Evolutionary conservation across 345 rosid genomes (phyloP).

Genomic region (Populus pruinosa): DNA sequence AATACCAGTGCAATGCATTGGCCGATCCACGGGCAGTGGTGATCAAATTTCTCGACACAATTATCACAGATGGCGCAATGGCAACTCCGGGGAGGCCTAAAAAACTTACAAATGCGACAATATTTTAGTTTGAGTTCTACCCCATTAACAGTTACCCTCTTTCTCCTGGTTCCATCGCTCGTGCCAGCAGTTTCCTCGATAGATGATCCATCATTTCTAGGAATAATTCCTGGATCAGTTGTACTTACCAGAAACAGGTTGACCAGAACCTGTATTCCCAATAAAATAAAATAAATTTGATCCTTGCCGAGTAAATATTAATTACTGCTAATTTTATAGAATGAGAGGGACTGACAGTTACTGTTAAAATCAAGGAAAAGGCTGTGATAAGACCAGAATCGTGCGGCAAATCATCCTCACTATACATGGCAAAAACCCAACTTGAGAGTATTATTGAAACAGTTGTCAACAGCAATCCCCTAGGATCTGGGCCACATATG

Average conservation of each 20-base stretch:
- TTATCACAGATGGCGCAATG: slow-evolving; percentile 44
- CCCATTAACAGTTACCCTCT: slow-evolving; percentile 31
- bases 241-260: slow-evolving; percentile 31
- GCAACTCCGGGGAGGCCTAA: slow-evolving; percentile 44
- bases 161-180: slow-evolving; percentile 23
- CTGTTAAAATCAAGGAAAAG: slow-evolving; percentile 17
- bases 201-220: slow-evolving; percentile 18
- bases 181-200: slow-evolving; percentile 19
- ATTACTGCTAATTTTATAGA: too few relatives aligned
- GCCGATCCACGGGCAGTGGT: slow-evolving; percentile 43
- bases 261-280: slow-evolving; percentile 26
- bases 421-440: slow-evolving; percentile 37
- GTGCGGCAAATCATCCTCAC: slow-evolving; percentile 19
- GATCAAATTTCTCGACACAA: slow-evolving; percentile 44
- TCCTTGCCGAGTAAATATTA: too few relatives aligned
- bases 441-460: slow-evolving; percentile 30
- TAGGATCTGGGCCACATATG: slow-evolving; percentile 43
- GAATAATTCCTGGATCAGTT: slow-evolving; percentile 42
- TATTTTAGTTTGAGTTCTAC: slow-evolving; percentile 36
- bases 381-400: slow-evolving; percentile 12
- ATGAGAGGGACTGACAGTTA: slow-evolving; percentile 20
- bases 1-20: slow-evolving; percentile 44
- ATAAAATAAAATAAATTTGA: neutral
- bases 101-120: slow-evolving; percentile 33
- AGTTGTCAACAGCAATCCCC: slow-evolving; percentile 32